These are phyloP conservation scores for Cutaneotrichosporon sp. DNA, from an alignment of 1,284 basidiomycete genomes.

Conservation along the genomic window DNA sequence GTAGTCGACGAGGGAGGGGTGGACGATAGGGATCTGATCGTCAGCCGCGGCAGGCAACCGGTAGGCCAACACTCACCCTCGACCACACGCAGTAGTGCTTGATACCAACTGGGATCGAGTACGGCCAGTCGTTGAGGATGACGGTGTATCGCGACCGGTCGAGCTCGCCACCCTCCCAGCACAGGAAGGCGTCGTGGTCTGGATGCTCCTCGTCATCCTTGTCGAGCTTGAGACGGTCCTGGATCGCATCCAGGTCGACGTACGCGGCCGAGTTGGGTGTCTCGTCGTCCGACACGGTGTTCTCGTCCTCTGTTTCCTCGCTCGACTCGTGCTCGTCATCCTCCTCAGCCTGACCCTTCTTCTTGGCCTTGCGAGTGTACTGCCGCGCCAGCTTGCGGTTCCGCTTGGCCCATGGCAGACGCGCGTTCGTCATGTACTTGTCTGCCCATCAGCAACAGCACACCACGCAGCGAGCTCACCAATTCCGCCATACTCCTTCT, in stretches of 20 bases:
- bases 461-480: conserved; percentile 30
- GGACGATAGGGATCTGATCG: conserved; percentile 46
- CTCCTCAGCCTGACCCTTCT: conserved; percentile 12
- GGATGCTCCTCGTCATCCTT: conserved; percentile 25
- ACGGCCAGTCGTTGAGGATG: conserved; percentile 53
- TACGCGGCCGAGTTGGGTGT: conserved; percentile 10
- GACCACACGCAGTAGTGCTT: conserved; percentile 51
- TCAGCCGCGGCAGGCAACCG: background rate
- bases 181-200: conserved; percentile 31
- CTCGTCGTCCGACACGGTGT: conserved; percentile 3
- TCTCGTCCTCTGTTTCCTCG: conserved; percentile 8
- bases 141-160: conserved; percentile 44
- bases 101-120: conserved; percentile 47
- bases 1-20: conserved; percentile 44
- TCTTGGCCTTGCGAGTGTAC: background rate
- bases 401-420: conserved; percentile 12
- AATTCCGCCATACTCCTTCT: conserved; percentile 42
- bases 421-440: conserved; percentile 11
- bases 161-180: conserved; percentile 30
- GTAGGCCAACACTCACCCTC: conserved; percentile 32
- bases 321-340: conserved; percentile 6
- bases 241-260: conserved; percentile 7
- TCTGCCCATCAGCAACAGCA: background rate
- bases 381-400: conserved; percentile 10
- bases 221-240: conserved; percentile 15